Base-by-base conservation (phyloP, 108 stramenopile species). In the Mediolabrus comicus region DNA sequence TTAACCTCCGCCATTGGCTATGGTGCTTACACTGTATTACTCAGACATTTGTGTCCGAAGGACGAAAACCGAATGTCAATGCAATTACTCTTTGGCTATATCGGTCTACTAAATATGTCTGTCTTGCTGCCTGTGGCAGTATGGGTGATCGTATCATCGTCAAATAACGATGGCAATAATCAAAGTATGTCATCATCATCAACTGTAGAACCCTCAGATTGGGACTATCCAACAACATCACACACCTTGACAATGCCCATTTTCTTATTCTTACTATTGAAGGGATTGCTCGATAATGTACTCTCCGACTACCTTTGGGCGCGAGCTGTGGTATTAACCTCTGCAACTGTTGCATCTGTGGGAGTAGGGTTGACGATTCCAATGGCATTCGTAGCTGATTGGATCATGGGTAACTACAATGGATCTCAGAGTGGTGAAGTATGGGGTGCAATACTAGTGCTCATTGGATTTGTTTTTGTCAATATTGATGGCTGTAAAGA, bases 341-440 rank as follows among this genome's bases (percentile, higher is more conserved):
- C 87, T 25, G 96, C 98, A 7, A 99, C 98, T 12, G 96, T 97
- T 9, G 97, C 98, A 8, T 96, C 97, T 0, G 97, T 99, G 4
- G 96, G 96, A 8, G 83, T 98, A 54, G 92, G 94, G 12, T 81
- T 99, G 59, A 99, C 98, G 29, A 97, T 99, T 25, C 98, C 98
- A 14, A 70, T 98, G 69, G 97, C 97, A 1, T 94, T 97, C 66
- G 28, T 69, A 24, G 82, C 91, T 59, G 97, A 98, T 72, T 69
- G 62, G 34, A n/a, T 92, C 22, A 59, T 95, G 74, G 86, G 77
- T 19, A 57, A 67, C 30, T 31, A 51, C 39, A 69, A 86, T 61
- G 84, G 74, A 3, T 3, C 80, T 59, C 57, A 71, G 16, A 28
- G 31, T 17, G 62, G 65, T 26, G 82, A 84, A 4, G 71, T 90